These are phyloP conservation scores for Setomelanomma holmii DNA, from an alignment of 2,329 filamentous ascomycete species.

Conservation along the genomic window DNA sequence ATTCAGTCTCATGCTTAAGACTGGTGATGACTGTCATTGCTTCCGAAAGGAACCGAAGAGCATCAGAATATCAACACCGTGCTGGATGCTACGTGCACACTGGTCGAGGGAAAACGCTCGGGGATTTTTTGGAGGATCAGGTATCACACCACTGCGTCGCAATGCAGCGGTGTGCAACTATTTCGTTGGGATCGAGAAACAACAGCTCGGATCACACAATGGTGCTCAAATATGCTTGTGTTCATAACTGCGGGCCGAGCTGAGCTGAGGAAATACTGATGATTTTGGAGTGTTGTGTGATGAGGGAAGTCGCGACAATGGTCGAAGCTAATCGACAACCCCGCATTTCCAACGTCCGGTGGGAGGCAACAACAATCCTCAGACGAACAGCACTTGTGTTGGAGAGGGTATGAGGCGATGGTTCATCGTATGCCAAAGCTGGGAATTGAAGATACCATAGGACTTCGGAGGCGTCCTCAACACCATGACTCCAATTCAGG, in stretches of 20 bases:
- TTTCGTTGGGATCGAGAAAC: slow-evolving; percentile 1
- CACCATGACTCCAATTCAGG: neutral
- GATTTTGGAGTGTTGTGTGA: neutral
- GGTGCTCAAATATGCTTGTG: neutral
- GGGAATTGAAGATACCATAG: neutral
- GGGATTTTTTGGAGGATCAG: slow-evolving; percentile 8
- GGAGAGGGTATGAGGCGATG: no score
- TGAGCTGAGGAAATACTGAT: neutral
- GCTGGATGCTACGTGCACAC: neutral
- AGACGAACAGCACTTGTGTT: no score
- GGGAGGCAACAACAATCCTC: no score
- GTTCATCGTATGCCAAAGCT: no score
- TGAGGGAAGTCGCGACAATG: neutral
- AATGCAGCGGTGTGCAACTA: slow-evolving; percentile 1
- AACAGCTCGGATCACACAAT: neutral
- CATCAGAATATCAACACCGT: neutral
- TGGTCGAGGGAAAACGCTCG: slow-evolving; percentile 5
- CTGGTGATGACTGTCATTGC: no score
- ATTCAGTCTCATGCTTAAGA: neutral
- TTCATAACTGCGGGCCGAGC: neutral
- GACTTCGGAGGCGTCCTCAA: neutral
- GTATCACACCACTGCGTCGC: slow-evolving; percentile 12
- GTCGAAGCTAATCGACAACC: neutral
- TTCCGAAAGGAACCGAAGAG: neutral
- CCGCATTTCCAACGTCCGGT: no score